Conservation (phyloP, 306 rosid genomes). For the Begonia masoniana region DNA sequence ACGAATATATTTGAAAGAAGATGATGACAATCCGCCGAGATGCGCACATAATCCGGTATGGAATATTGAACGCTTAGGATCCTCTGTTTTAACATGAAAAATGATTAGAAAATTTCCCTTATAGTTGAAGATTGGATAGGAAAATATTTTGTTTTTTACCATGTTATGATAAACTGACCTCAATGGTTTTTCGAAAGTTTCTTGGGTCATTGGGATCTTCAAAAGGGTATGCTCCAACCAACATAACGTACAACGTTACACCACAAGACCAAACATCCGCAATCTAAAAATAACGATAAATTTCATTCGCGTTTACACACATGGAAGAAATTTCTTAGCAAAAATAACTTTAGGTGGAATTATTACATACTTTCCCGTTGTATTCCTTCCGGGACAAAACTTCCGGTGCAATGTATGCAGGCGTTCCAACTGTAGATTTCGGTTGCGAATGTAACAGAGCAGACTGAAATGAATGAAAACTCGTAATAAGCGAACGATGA, state of each 20-base stretch:
- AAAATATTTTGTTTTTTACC: too few relatives aligned
- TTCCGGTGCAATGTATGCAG: slow-evolving; percentile 93
- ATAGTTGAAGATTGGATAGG: too few relatives aligned
- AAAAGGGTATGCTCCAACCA: slow-evolving; percentile 92
- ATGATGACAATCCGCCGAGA: slow-evolving; percentile 57
- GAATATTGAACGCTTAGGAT: slow-evolving; percentile 63
- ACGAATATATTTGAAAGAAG: slow-evolving; percentile 68
- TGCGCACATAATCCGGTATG: slow-evolving; percentile 65
- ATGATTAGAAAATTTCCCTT: too few relatives aligned
- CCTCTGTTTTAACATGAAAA: slow-evolving; percentile 43
- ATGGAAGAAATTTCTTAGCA: background rate
- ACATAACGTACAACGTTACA: slow-evolving; percentile 79
- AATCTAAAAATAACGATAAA: slow-evolving; percentile 32
- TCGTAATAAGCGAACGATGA: background rate
- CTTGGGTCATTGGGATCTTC: slow-evolving; percentile 84
- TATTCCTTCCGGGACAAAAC: slow-evolving; percentile 63
- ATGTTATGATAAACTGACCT: slow-evolving; percentile 29
- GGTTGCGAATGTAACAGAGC: slow-evolving; percentile 79
- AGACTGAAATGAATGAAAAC: slow-evolving; percentile 35
- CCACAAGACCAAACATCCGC: slow-evolving; percentile 99
- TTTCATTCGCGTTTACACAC: background rate
- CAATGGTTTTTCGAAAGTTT: slow-evolving; percentile 50
- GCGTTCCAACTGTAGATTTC: slow-evolving; percentile 89
- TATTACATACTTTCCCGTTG: slow-evolving; percentile 68
- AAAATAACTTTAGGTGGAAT: background rate